phyloP scores from a whole-genome alignment of 1,284 basidiomycete genomes.

The Papiliotrema laurentii region DNA sequence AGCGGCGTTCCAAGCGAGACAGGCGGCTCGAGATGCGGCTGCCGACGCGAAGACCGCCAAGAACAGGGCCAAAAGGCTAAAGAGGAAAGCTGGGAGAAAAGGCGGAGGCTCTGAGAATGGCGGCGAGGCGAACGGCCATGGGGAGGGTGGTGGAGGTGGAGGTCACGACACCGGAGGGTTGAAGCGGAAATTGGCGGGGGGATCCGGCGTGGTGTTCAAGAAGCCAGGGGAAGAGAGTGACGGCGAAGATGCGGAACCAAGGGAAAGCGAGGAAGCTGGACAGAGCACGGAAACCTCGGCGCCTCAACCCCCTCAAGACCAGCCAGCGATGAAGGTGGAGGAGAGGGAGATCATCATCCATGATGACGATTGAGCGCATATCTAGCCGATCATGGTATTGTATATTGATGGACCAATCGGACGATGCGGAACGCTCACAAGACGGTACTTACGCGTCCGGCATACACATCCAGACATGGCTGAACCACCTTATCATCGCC shows the following conservation, averaged over 20 bases:
- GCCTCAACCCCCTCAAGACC: slow-evolving; percentile 5
- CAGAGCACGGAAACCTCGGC: slow-evolving; percentile 4
- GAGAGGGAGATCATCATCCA: slow-evolving; percentile 38
- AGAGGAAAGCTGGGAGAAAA: slow-evolving; percentile 72
- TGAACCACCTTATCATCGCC: too few species aligned
- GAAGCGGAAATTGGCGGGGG: slow-evolving; percentile 40
- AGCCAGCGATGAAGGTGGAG: slow-evolving; percentile 11
- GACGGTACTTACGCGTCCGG: too few species aligned
- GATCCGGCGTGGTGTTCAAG: slow-evolving; percentile 30
- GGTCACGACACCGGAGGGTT: too few species aligned
- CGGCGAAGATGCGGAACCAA: slow-evolving; percentile 13
- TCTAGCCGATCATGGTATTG: too few species aligned
- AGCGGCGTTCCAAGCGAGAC: slow-evolving; percentile 63
- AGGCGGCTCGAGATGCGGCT: slow-evolving; percentile 59
- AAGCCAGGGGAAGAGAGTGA: slow-evolving; percentile 30
- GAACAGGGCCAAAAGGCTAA: slow-evolving; percentile 82
- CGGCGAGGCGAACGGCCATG: slow-evolving; percentile 1
- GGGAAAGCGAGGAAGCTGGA: slow-evolving; percentile 23
- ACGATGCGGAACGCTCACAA: too few species aligned
- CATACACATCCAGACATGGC: too few species aligned
- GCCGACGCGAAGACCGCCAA: slow-evolving; percentile 85
- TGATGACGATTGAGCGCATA: slow-evolving; percentile 48
- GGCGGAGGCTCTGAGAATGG: slow-evolving; percentile 6
- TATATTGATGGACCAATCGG: too few species aligned
- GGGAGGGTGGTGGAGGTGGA: too few species aligned